A percentile compares a stretch with the other conserved stretches of the same genome.
phyloP scores from a whole-genome alignment of 495 filamentous ascomycete species.

The Bathelium albidoporum region DNA sequence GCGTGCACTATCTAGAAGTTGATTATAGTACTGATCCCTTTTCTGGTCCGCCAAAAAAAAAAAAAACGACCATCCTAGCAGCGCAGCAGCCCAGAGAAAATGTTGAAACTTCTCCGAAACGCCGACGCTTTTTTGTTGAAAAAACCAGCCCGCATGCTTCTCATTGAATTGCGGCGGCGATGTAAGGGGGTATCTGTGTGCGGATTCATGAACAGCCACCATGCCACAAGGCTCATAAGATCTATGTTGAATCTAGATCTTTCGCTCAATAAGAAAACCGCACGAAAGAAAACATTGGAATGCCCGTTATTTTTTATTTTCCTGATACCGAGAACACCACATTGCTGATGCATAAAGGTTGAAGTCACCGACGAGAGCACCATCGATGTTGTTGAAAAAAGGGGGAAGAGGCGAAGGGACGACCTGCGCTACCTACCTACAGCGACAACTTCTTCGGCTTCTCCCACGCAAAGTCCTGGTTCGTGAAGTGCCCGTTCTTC shows the following conservation, averaged over 20 bases:
- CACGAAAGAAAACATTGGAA: not conserved
- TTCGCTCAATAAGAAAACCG: not conserved
- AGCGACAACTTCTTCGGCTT: conserved; percentile 87
- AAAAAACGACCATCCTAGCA: not conserved
- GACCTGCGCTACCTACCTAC: conserved; percentile 48
- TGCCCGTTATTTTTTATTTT: not conserved
- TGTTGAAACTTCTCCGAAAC: conserved; percentile 16
- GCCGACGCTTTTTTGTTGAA: conserved; percentile 11
- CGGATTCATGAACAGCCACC: not conserved
- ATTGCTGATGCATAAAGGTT: not conserved
- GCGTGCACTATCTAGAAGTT: not conserved
- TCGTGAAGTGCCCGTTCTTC: conserved; percentile 99
- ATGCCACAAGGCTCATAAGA: conserved; percentile 2
- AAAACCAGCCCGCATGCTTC: not conserved
- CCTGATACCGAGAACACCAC: not conserved
- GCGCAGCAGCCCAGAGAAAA: conserved; percentile 4
- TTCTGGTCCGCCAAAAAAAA: not conserved
- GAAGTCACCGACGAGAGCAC: not conserved
- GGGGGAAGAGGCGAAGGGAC: not conserved
- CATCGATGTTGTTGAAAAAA: not conserved
- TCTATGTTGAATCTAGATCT: conserved; percentile 14
- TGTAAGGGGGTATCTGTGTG: not conserved
- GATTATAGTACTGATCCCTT: not conserved
- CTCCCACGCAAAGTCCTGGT: conserved; percentile 97
- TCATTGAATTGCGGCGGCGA: not conserved